Evolutionary conservation across 2,329 filamentous ascomycete species (phyloP).

Genomic region (Fusarium sterilihyphosum): DNA sequence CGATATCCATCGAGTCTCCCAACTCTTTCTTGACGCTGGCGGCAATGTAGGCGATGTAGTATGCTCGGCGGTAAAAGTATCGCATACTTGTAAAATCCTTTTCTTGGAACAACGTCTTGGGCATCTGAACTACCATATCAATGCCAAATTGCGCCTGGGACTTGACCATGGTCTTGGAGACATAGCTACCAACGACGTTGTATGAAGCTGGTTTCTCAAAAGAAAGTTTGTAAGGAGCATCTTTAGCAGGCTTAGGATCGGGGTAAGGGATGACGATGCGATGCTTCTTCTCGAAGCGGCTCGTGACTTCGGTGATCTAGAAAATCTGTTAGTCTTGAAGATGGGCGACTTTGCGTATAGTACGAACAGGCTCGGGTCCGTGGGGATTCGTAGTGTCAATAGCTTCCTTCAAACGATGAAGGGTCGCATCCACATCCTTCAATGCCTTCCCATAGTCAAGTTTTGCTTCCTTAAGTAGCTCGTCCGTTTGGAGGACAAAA

Average conservation of each 20-base stretch:
- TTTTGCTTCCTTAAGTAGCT: constrained; percentile 65
- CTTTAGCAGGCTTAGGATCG: constrained; percentile 77
- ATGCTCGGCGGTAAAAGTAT: constrained; percentile 94
- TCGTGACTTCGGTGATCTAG: constrained; percentile 74
- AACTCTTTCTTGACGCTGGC: constrained; percentile 71
- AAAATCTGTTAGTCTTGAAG: constrained; percentile 25
- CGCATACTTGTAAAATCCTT: constrained; percentile 94
- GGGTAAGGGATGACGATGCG: constrained; percentile 85
- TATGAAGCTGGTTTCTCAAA: constrained; percentile 80
- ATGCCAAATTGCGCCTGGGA: constrained; percentile 68
- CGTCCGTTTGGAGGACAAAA: constrained; percentile 68
- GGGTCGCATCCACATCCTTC: constrained; percentile 57
- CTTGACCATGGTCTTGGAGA: constrained; percentile 77
- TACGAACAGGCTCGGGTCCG: constrained; percentile 60
- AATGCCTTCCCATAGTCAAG: constrained; percentile 62
- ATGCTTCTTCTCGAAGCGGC: constrained; percentile 73
- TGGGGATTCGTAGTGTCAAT: constrained; percentile 63
- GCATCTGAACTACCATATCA: constrained; percentile 91
- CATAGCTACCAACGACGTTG: constrained; percentile 91
- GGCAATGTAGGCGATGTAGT: constrained; percentile 86
- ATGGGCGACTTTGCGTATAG: neutral
- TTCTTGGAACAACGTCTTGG: constrained; percentile 81
- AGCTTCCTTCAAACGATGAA: constrained; percentile 62
- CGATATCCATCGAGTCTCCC: constrained; percentile 63
- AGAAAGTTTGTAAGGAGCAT: constrained; percentile 83